These are phyloP conservation scores for Jacaranda copaia DNA, from an alignment of 257 asterid species.

Conservation along the genomic window DNA sequence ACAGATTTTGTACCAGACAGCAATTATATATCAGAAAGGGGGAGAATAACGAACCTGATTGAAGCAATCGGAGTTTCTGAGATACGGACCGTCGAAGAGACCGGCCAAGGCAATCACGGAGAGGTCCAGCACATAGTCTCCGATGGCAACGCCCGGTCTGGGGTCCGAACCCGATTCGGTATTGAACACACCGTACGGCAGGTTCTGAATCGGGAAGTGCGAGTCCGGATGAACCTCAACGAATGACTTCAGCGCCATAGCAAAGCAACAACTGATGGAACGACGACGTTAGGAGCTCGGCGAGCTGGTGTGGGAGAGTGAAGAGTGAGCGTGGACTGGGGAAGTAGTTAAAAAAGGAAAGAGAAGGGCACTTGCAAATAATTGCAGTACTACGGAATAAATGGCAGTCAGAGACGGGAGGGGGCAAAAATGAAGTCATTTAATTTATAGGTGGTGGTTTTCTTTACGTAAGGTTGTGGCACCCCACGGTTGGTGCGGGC, in stretches of 20 bases:
- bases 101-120: conserved; percentile 72
- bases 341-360: not conserved
- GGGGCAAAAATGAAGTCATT: too few relatives aligned
- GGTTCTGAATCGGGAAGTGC: conserved; percentile 92
- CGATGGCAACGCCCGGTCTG: conserved; percentile 89
- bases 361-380: not conserved
- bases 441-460: not conserved
- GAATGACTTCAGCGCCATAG: conserved; percentile 80
- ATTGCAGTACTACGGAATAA: too few relatives aligned
- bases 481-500: not conserved
- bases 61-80: conserved; percentile 74
- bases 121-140: conserved; percentile 80
- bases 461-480: not conserved
- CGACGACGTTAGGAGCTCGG: conserved; percentile 31
- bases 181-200: conserved; percentile 95
- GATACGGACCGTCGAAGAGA: conserved; percentile 77
- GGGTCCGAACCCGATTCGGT: conserved; percentile 60
- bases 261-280: conserved; percentile 4
- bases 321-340: not conserved
- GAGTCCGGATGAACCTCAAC: conserved; percentile 78
- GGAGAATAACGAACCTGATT: conserved; percentile 56
- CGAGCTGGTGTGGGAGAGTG: not conserved
- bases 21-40: not conserved
- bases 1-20: conserved; percentile 7
- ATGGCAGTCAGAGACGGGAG: too few relatives aligned